phyloP scores from a whole-genome alignment of 768 basidiomycete species.

The Lentinula aciculospora region DNA sequence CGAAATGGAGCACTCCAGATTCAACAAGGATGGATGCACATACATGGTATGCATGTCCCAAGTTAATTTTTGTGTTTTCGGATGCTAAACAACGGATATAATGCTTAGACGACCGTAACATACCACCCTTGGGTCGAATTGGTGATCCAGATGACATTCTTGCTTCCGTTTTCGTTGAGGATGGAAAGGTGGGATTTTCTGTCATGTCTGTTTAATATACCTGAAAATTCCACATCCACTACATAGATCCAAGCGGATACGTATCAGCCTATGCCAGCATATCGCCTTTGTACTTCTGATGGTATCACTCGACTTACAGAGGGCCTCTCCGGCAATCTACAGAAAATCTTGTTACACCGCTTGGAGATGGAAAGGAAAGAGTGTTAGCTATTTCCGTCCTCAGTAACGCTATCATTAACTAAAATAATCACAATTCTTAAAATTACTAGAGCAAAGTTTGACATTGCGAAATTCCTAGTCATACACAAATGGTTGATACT shows the following conservation, averaged over 20 bases:
- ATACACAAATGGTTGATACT: too few relatives aligned
- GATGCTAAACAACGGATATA: not conserved
- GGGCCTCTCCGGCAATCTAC: conserved; percentile 50
- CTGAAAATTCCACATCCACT: not conserved
- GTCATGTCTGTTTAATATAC: not conserved
- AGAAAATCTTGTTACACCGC: not conserved
- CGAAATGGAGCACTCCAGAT: conserved; percentile 58
- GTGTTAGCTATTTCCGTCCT: not conserved
- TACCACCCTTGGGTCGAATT: conserved; percentile 69
- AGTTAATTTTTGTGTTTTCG: not conserved
- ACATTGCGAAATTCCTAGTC: too few relatives aligned
- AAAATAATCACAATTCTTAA: too few relatives aligned
- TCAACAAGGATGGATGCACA: conserved; percentile 83
- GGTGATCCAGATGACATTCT: conserved; percentile 85
- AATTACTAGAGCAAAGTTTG: too few relatives aligned
- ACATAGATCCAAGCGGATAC: conserved; percentile 61
- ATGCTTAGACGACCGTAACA: conserved; percentile 59
- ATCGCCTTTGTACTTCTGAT: conserved; percentile 73
- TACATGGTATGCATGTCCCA: conserved; percentile 44
- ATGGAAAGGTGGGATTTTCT: conserved; percentile 48
- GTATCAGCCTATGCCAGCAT: conserved; percentile 81
- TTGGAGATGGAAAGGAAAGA: not conserved
- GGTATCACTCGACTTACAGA: conserved; percentile 66
- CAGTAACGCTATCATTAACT: too few relatives aligned
- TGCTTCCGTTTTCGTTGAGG: conserved; percentile 65